Evolutionary conservation across 2,329 filamentous ascomycete species (phyloP).

Genomic region (Ramularia collo-cygni): DNA sequence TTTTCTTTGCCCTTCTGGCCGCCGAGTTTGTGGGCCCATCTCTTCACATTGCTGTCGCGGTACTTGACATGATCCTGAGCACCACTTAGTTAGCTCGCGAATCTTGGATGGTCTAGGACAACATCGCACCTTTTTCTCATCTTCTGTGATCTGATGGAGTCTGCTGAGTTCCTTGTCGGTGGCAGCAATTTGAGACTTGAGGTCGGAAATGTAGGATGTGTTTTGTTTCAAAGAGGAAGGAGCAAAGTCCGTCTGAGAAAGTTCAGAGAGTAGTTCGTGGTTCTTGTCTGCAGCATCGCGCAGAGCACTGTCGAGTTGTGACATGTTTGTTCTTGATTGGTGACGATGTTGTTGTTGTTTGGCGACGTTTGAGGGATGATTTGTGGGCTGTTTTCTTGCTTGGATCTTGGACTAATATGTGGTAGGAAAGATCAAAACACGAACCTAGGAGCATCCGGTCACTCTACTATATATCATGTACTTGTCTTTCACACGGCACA

Average conservation of each 20-base stretch:
- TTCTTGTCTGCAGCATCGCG: constrained; percentile 22
- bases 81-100: background rate
- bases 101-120: background rate
- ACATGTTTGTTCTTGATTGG: constrained; percentile 8
- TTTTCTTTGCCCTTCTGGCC: constrained; percentile 41
- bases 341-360: no score
- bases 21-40: constrained; percentile 46
- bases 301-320: constrained; percentile 11
- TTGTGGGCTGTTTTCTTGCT: no score
- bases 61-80: constrained; percentile 44
- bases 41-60: constrained; percentile 46
- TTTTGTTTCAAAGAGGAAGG: constrained; percentile 42
- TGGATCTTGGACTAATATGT: no score
- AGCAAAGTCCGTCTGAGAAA: constrained; percentile 47
- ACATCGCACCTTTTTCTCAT: constrained; percentile 36
- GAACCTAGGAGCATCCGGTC: no score
- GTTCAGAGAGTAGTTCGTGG: constrained; percentile 38
- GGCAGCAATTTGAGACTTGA: constrained; percentile 36
- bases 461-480: no score
- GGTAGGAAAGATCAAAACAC: no score
- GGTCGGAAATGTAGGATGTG: constrained; percentile 39
- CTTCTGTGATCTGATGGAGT: constrained; percentile 37
- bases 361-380: no score
- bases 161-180: constrained; percentile 34
- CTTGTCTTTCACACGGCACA: no score